A percentile compares a stretch with the other conserved stretches of the same genome.
These are phyloP conservation scores for Xylaria arbuscula DNA, from an alignment of 2,329 filamentous ascomycete species.

Conservation along the genomic window DNA sequence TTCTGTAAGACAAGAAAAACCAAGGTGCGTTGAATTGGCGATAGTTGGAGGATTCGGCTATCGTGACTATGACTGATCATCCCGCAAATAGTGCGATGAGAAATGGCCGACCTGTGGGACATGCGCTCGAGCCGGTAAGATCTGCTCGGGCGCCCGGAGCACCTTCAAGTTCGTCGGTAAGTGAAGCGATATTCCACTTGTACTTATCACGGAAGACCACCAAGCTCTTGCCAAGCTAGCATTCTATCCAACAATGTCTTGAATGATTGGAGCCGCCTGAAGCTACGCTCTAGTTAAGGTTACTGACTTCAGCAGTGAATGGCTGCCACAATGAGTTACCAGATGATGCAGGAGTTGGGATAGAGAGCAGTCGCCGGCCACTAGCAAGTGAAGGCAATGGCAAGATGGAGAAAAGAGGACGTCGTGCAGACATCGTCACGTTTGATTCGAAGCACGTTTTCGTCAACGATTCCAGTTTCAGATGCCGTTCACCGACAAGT, in stretches of 20 bases:
- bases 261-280: background rate
- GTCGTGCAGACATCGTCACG: constrained; percentile 26
- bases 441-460: constrained; percentile 40
- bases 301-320: constrained; percentile 41
- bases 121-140: constrained; percentile 44
- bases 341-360: background rate
- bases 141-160: constrained; percentile 46
- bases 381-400: constrained; percentile 1
- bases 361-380: constrained; percentile 14
- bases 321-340: constrained; percentile 45
- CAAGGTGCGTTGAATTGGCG: constrained; percentile 39
- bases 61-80: constrained; percentile 23
- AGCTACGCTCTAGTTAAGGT: background rate
- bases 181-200: background rate
- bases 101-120: constrained; percentile 49
- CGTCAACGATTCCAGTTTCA: constrained; percentile 33
- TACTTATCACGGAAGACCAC: background rate
- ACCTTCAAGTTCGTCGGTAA: constrained; percentile 44
- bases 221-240: background rate
- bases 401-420: constrained; percentile 17
- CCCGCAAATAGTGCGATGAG: constrained; percentile 46
- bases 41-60: background rate
- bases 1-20: constrained; percentile 49
- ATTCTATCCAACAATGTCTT: background rate
- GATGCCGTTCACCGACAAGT: constrained; percentile 19